A percentile compares a stretch with the other conserved stretches of the same genome.
Evolutionary conservation across 176 grass and related monocot species (phyloP).

Genomic region (Elaeis guineensis): DNA sequence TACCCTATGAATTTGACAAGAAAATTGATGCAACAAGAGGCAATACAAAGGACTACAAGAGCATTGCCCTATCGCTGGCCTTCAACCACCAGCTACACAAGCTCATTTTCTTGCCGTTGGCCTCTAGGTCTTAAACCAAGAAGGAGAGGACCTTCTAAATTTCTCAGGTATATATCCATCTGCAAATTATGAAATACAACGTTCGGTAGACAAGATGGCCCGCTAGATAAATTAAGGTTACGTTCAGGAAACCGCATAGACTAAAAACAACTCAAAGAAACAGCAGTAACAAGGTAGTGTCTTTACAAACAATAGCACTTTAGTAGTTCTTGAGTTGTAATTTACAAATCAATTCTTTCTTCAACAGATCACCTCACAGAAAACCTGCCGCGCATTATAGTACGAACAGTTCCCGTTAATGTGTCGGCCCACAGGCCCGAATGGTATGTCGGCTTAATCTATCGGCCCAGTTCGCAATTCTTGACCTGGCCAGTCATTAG

Average conservation of each 20-base stretch:
- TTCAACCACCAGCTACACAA: constrained; percentile 55
- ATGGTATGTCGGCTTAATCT: too few species aligned
- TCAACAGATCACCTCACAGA: constrained; percentile 70
- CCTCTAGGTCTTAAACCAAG: constrained; percentile 38
- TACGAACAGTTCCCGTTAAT: too few species aligned
- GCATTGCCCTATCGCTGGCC: constrained; percentile 18
- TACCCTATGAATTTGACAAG: too few species aligned
- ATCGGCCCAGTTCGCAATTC: too few species aligned
- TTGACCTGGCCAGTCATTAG: too few species aligned
- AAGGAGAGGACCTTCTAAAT: constrained; percentile 38
- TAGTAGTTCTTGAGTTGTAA: not conserved
- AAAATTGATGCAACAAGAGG: too few species aligned
- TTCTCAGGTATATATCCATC: constrained; percentile 76
- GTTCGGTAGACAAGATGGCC: not conserved
- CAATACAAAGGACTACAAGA: not conserved
- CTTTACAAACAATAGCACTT: too few species aligned
- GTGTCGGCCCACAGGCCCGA: too few species aligned
- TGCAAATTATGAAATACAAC: constrained; percentile 11
- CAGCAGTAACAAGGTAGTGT: too few species aligned
- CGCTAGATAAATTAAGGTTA: too few species aligned
- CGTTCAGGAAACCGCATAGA: too few species aligned
- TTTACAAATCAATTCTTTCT: constrained; percentile 75
- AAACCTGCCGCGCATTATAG: not conserved
- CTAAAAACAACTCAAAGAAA: too few species aligned
- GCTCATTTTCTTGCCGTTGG: constrained; percentile 57